These are phyloP conservation scores for Gyrodon lividus DNA, from an alignment of 768 basidiomycete genomes.

Conservation along the genomic window DNA sequence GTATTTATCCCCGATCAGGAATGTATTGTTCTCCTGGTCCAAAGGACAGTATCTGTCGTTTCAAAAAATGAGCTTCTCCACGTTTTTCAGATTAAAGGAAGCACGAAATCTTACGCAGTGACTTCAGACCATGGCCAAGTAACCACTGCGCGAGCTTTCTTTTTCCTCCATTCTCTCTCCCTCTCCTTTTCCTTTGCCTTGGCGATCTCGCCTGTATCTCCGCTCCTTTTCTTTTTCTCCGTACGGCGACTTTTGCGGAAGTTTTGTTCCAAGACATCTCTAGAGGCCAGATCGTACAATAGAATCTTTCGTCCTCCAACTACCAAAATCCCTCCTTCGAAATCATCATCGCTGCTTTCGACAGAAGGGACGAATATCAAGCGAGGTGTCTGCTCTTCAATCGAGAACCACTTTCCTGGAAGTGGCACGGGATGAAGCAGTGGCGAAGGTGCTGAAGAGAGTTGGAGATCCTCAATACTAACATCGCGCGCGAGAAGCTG, in stretches of 20 bases:
- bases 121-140: constrained; percentile 80
- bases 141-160: constrained; percentile 54
- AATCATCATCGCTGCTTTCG: constrained; percentile 27
- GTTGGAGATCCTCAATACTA: constrained; percentile 38
- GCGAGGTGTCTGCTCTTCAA: constrained; percentile 39
- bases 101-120: constrained; percentile 51
- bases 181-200: constrained; percentile 57
- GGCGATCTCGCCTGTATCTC: constrained; percentile 39
- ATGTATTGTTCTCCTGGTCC: constrained; percentile 44
- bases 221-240: constrained; percentile 50
- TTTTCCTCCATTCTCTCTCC: constrained; percentile 50
- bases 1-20: constrained; percentile 67
- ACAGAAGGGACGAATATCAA: constrained; percentile 37
- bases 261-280: constrained; percentile 49
- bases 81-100: neutral
- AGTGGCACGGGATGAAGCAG: constrained; percentile 54
- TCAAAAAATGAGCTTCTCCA: constrained; percentile 1
- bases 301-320: constrained; percentile 66
- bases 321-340: constrained; percentile 69
- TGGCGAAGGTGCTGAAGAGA: constrained; percentile 50
- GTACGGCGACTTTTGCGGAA: constrained; percentile 53
- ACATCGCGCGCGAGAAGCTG: constrained; percentile 64
- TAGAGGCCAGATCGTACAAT: constrained; percentile 56
- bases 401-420: constrained; percentile 43
- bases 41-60: constrained; percentile 49